phyloP scores from a whole-genome alignment of 176 grass and related monocot genomes.

The Triticum dicoccoides region DNA sequence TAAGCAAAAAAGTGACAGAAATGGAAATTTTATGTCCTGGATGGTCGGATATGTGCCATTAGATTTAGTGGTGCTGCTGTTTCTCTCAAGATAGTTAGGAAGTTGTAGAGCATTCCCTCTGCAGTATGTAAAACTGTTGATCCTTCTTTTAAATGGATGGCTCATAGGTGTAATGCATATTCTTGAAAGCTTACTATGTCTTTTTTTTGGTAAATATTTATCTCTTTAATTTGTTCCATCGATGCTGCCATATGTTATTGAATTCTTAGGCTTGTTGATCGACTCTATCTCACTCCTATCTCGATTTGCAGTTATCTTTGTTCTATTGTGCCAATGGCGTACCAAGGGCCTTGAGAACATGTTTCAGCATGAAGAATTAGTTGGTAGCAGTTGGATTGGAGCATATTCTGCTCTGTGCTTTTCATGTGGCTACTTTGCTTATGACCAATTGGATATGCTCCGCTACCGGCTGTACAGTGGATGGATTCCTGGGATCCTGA shows the following conservation, averaged over 20 bases:
- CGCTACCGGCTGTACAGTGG: constrained; percentile 69
- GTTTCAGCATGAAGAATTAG: constrained; percentile 84
- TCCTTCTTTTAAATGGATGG: neutral
- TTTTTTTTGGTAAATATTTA: neutral
- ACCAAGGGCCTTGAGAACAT: constrained; percentile 46
- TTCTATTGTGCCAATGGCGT: constrained; percentile 66
- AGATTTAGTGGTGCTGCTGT: neutral
- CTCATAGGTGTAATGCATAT: neutral
- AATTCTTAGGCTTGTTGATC: neutral
- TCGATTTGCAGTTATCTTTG: constrained; percentile 66
- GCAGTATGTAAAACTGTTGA: neutral
- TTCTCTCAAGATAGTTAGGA: neutral
- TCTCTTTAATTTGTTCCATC: neutral
- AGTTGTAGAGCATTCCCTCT: neutral
- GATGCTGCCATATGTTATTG: neutral
- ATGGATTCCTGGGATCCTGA: constrained; percentile 77
- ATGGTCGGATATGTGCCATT: neutral
- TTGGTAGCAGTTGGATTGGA: constrained; percentile 65
- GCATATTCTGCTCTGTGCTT: constrained; percentile 81
- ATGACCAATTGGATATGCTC: constrained; percentile 97
- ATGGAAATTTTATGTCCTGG: neutral
- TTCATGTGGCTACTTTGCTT: constrained; percentile 97
- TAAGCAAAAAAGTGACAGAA: neutral
- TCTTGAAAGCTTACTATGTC: neutral
- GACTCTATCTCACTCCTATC: constrained; percentile 21